Evolutionary conservation across 139 green algal species (phyloP), one percentile per base, ranked within the genome.

Genomic region (Coelastrella sp.): DNA sequence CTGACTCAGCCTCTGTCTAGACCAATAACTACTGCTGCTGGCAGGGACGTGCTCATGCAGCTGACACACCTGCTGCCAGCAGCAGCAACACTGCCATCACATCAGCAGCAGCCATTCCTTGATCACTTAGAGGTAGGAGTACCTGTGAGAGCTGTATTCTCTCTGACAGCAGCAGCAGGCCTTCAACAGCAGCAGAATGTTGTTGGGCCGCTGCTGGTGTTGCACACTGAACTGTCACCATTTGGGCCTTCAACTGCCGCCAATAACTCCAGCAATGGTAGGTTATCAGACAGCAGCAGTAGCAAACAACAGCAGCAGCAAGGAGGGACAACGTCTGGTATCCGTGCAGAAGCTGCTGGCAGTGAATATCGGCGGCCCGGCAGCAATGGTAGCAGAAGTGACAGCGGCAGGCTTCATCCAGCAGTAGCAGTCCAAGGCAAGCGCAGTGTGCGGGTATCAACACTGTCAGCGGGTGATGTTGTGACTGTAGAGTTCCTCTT

Each of bases 1-100:
- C 84, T 88, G 68, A 88, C 84, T 80, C 84, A 88, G 84, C 84
- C 84, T 6, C 84, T 88, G 61, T 81, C 84, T n/a, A 57, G 80
- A 56, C 80, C 84, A 58, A 7, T 88, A n/a, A 14, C 84, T 87
- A 56, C 82, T 70, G 84, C 58, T 20, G 56, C 65, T 17, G 58
- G 63, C 9, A n/a, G 68, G 25, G 84, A 88, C 22, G 84, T 88
- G 49, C 35, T 88, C 6, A 80, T 88, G 84, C 84, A 80, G 49
- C 84, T 88, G 19, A 68, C 35, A 14, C 49, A 70, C 35, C 68
- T 88, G 68, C 68, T n/a, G 49, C 84, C 83, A 80, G 83, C 83
- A 88, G 66, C 66, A 81, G 84, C 84, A 81, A 68, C 68, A 76
- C 24, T 76, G 10, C 15, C n/a, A 76, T 10, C 15, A 8, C 68